These are phyloP conservation scores for Ceratorhiza oryzae-sativae DNA, from an alignment of 1,284 basidiomycete genomes.

Conservation along the genomic window DNA sequence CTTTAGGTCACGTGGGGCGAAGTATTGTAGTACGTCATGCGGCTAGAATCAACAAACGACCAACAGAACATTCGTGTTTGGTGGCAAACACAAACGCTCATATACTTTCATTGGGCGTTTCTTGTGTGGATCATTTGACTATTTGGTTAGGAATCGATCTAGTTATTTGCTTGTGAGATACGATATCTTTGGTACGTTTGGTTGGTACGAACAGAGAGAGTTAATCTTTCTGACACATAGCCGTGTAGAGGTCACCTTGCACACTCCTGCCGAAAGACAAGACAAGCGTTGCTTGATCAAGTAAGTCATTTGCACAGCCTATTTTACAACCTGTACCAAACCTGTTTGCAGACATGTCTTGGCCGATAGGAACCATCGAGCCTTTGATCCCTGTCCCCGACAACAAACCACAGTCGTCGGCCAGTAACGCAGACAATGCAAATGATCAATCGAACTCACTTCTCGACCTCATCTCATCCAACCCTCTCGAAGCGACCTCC, in stretches of 20 bases:
- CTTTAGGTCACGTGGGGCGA: too few species aligned
- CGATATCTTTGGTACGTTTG: not conserved
- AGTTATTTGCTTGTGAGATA: too few species aligned
- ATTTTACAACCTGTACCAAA: too few species aligned
- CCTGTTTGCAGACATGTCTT: not conserved
- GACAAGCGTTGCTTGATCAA: too few species aligned
- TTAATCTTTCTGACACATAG: not conserved
- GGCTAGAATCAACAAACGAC: too few species aligned
- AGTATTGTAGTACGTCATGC: too few species aligned
- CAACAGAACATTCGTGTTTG: too few species aligned
- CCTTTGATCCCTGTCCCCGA: conserved; percentile 25
- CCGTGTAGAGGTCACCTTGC: not conserved
- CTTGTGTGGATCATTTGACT: too few species aligned
- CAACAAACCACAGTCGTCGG: not conserved
- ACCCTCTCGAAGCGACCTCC: conserved; percentile 18
- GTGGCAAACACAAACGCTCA: too few species aligned
- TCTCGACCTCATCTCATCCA: conserved; percentile 26
- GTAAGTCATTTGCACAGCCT: too few species aligned
- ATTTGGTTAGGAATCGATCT: too few species aligned
- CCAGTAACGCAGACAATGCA: not conserved
- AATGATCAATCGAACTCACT: conserved; percentile 13
- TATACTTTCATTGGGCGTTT: too few species aligned
- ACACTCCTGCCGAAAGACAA: not conserved
- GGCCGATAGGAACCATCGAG: not conserved
- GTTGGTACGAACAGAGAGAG: not conserved